Conservation (phyloP, 495 filamentous ascomycete species). For the Hypomontagnella submonticulosa region DNA sequence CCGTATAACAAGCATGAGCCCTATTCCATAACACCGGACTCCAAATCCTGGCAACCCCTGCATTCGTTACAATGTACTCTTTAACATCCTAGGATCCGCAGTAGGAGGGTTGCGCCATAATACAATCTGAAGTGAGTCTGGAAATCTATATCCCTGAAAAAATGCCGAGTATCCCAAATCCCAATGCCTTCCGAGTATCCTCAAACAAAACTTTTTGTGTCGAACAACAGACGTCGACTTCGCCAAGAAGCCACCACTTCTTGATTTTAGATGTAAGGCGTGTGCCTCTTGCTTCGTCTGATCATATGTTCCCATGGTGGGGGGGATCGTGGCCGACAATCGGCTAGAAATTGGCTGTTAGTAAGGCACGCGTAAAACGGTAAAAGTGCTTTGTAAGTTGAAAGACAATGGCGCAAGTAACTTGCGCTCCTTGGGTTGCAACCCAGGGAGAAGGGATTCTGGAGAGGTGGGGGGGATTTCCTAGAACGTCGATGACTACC, state of each 20-base stretch:
- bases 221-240: neutral
- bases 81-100: neutral
- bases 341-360: slow-evolving; percentile 33
- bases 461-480: slow-evolving; percentile 11
- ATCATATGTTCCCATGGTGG: slow-evolving; percentile 50
- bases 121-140: slow-evolving; percentile 4
- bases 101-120: slow-evolving; percentile 1
- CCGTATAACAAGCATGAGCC: slow-evolving; percentile 10
- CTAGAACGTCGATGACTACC: slow-evolving; percentile 18
- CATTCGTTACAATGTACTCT: slow-evolving; percentile 9
- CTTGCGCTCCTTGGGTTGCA: slow-evolving; percentile 2
- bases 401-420: neutral
- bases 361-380: slow-evolving; percentile 7
- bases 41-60: slow-evolving; percentile 12
- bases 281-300: slow-evolving; percentile 39
- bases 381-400: neutral
- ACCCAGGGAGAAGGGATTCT: neutral
- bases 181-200: slow-evolving; percentile 9
- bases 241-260: neutral
- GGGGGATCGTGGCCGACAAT: slow-evolving; percentile 45
- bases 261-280: slow-evolving; percentile 39
- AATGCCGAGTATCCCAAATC: slow-evolving; percentile 17
- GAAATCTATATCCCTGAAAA: neutral
- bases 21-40: slow-evolving; percentile 22
- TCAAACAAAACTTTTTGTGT: neutral